A percentile compares a stretch with the other conserved stretches of the same genome.
phyloP scores from a whole-genome alignment of 2,329 filamentous ascomycete species.

The Alternaria metachromatica region DNA sequence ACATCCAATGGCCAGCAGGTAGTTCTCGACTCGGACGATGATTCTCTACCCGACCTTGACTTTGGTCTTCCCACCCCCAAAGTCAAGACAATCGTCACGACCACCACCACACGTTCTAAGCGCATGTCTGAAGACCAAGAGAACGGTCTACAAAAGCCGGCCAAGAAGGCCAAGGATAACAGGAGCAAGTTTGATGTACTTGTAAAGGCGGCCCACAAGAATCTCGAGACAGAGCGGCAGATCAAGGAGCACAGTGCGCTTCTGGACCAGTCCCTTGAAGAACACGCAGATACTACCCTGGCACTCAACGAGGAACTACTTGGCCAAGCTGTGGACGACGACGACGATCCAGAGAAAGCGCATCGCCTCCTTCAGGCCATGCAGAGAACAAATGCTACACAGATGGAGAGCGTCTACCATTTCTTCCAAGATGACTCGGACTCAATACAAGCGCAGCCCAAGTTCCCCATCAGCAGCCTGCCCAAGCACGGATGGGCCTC shows the following conservation, averaged over 20 bases:
- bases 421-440: slow-evolving; percentile 54
- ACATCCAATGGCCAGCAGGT: slow-evolving; percentile 60
- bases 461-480: slow-evolving; percentile 25
- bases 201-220: slow-evolving; percentile 32
- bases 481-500: slow-evolving; percentile 43
- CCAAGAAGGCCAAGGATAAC: slow-evolving; percentile 18
- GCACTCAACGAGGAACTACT: slow-evolving; percentile 35
- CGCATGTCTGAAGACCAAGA: slow-evolving; percentile 16
- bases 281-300: slow-evolving; percentile 4
- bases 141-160: slow-evolving; percentile 30
- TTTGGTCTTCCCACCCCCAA: slow-evolving; percentile 31
- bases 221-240: slow-evolving; percentile 31
- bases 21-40: slow-evolving; percentile 72
- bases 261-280: slow-evolving; percentile 30
- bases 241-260: slow-evolving; percentile 37
- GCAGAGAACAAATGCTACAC: slow-evolving; percentile 65
- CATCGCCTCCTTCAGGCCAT: slow-evolving; percentile 64
- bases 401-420: slow-evolving; percentile 60
- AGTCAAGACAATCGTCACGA: slow-evolving; percentile 13
- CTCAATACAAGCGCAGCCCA: background rate
- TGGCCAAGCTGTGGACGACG: slow-evolving; percentile 59
- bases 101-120: slow-evolving; percentile 15
- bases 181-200: slow-evolving; percentile 31
- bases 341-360: slow-evolving; percentile 74
- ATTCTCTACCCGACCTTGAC: slow-evolving; percentile 58